Conservation (phyloP, 768 basidiomycete species). For the Russula emetica region DNA sequence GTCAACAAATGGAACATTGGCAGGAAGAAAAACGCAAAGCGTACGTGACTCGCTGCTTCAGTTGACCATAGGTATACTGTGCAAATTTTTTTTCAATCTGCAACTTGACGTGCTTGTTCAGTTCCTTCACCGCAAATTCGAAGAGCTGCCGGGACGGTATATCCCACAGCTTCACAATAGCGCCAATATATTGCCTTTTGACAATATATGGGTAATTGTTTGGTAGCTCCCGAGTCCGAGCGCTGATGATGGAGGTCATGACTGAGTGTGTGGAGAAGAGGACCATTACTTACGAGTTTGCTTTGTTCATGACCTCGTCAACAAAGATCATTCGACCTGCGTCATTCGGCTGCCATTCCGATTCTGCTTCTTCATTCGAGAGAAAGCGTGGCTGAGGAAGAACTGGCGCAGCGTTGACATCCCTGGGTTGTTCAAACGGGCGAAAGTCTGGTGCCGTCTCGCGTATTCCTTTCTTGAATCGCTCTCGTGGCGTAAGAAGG, state of each 20-base stretch:
- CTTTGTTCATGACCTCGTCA: conserved; percentile 45
- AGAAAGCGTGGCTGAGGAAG: conserved; percentile 37
- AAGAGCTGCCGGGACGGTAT: conserved; percentile 28
- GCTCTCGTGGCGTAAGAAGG: conserved; percentile 44
- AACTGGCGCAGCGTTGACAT: neutral
- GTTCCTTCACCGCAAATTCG: conserved; percentile 22
- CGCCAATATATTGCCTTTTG: conserved; percentile 28
- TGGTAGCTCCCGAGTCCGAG: conserved; percentile 64
- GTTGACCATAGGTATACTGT: conserved; percentile 27
- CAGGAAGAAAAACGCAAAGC: neutral
- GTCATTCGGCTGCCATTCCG: conserved; percentile 27
- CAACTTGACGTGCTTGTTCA: conserved; percentile 10
- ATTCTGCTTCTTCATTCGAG: conserved; percentile 38
- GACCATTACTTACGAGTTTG: conserved; percentile 39
- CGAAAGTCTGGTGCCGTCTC: conserved; percentile 51
- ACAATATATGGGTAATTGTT: conserved; percentile 52
- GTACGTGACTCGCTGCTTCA: conserved; percentile 28
- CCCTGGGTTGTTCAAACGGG: conserved; percentile 39
- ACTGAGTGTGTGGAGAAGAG: neutral
- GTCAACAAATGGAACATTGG: neutral
- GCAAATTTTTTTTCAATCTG: conserved; percentile 29
- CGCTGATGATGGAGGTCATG: conserved; percentile 36
- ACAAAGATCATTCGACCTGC: conserved; percentile 38
- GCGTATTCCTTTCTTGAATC: conserved; percentile 46
- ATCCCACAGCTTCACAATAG: conserved; percentile 26